Evolutionary conservation across 192 early-diverging fungal genomes (phyloP).

Genomic region (Coemansia sp.): DNA sequence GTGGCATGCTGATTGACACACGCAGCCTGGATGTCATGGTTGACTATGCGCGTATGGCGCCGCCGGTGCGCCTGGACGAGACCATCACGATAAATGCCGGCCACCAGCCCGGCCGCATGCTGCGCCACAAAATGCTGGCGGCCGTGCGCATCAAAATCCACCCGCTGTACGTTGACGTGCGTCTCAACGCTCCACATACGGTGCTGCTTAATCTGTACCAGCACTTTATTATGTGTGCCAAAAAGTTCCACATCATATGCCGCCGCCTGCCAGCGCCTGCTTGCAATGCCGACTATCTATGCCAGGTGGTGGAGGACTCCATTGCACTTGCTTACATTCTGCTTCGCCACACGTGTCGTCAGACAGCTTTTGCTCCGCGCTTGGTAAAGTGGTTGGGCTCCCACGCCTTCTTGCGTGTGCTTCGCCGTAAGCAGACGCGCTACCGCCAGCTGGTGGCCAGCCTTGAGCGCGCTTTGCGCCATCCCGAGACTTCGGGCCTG

Average conservation of each 20-base stretch:
- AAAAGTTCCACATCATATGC: constrained; percentile 59
- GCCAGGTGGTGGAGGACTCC: constrained; percentile 16
- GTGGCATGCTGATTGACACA: constrained; percentile 74
- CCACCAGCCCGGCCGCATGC: constrained; percentile 27
- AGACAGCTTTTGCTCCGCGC: constrained; percentile 13
- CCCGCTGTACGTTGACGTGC: constrained; percentile 62
- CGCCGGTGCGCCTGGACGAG: constrained; percentile 40
- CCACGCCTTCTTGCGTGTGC: constrained; percentile 47
- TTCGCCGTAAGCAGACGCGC: constrained; percentile 48
- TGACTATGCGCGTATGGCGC: constrained; percentile 65
- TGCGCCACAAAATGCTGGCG: constrained; percentile 52
- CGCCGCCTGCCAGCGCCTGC: constrained; percentile 14
- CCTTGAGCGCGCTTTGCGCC: constrained; percentile 10
- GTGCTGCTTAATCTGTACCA: constrained; percentile 80
- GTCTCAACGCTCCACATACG: constrained; percentile 57
- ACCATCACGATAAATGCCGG: constrained; percentile 54
- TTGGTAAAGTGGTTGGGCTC: constrained; percentile 52
- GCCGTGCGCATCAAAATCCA: constrained; percentile 31
- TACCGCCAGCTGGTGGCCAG: constrained; percentile 27
- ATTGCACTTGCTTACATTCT: constrained; percentile 24
- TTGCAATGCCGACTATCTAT: constrained; percentile 14
- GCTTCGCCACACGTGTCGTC: constrained; percentile 22
- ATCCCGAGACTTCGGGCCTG: constrained; percentile 14
- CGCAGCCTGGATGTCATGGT: constrained; percentile 61
- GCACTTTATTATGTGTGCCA: constrained; percentile 69